Evolutionary conservation across 768 basidiomycete genomes (phyloP).

Genomic region (Stropharia rugosoannulata): DNA sequence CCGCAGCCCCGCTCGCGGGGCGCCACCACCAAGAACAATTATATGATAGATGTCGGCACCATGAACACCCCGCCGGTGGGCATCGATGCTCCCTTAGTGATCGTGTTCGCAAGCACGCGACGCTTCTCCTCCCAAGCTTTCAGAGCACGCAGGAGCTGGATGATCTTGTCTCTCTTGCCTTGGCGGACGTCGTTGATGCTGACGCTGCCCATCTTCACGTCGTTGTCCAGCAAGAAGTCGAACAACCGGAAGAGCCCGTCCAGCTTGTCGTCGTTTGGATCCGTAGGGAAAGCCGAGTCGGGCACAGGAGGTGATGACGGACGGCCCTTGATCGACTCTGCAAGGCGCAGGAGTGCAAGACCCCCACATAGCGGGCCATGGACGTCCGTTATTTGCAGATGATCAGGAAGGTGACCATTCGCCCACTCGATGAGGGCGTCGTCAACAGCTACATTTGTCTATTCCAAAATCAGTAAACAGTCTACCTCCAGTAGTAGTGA

Average conservation of each 20-base stretch:
- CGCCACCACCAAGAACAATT: not conserved
- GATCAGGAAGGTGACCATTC: slow-evolving; percentile 74
- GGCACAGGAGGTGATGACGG: slow-evolving; percentile 69
- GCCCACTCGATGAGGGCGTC: slow-evolving; percentile 80
- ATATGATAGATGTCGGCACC: slow-evolving; percentile 8
- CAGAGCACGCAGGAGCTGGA: slow-evolving; percentile 75
- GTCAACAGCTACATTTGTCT: slow-evolving; percentile 36
- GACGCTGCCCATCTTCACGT: slow-evolving; percentile 87
- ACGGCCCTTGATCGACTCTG: slow-evolving; percentile 75
- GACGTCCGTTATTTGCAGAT: slow-evolving; percentile 54
- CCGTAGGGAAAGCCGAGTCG: slow-evolving; percentile 74
- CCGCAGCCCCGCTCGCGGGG: not conserved
- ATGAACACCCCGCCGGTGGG: slow-evolving; percentile 16
- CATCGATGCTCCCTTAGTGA: slow-evolving; percentile 17
- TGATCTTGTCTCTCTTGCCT: slow-evolving; percentile 78
- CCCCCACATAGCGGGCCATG: slow-evolving; percentile 56
- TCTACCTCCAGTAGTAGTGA: not conserved
- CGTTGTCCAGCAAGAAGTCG: slow-evolving; percentile 91
- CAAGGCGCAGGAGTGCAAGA: slow-evolving; percentile 78
- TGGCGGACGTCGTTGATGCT: slow-evolving; percentile 92
- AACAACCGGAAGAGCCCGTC: slow-evolving; percentile 88
- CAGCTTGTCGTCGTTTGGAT: slow-evolving; percentile 71
- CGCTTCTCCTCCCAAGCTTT: slow-evolving; percentile 82
- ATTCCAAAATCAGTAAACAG: slow-evolving; percentile 4
- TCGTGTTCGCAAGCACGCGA: slow-evolving; percentile 18